Conservation (phyloP, 2,329 filamentous ascomycete species). For the Apiospora saccharicola region DNA sequence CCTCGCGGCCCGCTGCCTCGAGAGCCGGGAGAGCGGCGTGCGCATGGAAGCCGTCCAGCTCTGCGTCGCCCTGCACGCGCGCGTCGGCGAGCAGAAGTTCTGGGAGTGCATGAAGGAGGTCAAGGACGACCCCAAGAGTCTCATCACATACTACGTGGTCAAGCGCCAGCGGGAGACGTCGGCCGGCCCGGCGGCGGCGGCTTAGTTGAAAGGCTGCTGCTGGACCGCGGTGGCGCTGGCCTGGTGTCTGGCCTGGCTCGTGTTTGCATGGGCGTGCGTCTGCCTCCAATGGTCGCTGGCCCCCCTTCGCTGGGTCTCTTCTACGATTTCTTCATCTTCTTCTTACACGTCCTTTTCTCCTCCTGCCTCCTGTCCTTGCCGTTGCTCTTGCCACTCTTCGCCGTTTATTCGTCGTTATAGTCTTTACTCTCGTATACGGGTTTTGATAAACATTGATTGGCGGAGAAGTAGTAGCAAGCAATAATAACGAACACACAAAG, state of each 20-base stretch:
- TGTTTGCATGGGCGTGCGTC: not conserved
- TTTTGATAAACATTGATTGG: not conserved
- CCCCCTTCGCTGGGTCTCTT: not conserved
- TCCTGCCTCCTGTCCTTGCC: not conserved
- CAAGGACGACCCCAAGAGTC: constrained; percentile 75
- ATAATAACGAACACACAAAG: not conserved
- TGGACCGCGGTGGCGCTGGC: constrained; percentile 14
- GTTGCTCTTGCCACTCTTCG: not conserved
- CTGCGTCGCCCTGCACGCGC: constrained; percentile 74
- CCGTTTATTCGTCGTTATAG: not conserved
- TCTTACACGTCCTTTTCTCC: no score
- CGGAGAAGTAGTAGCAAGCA: not conserved
- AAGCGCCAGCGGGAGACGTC: constrained; percentile 67
- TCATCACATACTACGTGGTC: constrained; percentile 84
- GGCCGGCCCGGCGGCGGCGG: constrained; percentile 13
- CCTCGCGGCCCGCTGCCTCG: constrained; percentile 64
- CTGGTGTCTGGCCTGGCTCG: constrained; percentile 1
- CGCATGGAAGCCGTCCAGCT: constrained; percentile 81
- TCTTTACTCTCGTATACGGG: not conserved
- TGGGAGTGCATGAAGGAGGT: constrained; percentile 72
- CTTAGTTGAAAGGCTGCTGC: constrained; percentile 28
- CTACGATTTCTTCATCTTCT: not conserved
- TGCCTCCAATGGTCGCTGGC: not conserved
- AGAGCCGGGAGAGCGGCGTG: constrained; percentile 67
- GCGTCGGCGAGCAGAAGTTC: constrained; percentile 67